These are phyloP conservation scores for Chaetomium olivaceum DNA, from an alignment of 2,329 filamentous ascomycete species.

Conservation along the genomic window DNA sequence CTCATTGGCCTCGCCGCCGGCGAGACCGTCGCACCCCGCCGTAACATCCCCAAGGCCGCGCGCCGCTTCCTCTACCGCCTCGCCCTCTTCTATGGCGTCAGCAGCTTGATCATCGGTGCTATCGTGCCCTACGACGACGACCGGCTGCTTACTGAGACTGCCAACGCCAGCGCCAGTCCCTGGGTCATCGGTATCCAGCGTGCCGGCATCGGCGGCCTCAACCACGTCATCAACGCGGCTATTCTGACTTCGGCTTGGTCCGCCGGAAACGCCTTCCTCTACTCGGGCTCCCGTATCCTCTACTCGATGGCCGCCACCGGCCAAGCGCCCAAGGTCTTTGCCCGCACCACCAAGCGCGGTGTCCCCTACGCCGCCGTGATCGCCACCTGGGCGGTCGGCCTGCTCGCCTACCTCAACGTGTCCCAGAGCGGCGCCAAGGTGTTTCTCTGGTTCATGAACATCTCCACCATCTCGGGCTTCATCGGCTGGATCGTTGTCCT, in stretches of 20 bases:
- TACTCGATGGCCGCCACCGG: slow-evolving; percentile 67
- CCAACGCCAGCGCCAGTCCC: slow-evolving; percentile 61
- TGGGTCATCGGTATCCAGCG: slow-evolving; percentile 68
- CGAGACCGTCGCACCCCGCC: slow-evolving; percentile 63
- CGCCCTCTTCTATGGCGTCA: slow-evolving; percentile 64
- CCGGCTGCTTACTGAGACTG: slow-evolving; percentile 53
- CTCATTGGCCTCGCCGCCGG: slow-evolving; percentile 62
- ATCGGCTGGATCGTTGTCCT: slow-evolving; percentile 62
- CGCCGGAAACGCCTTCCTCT: slow-evolving; percentile 62
- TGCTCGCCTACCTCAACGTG: slow-evolving; percentile 70
- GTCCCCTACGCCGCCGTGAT: slow-evolving; percentile 60
- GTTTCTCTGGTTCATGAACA: slow-evolving; percentile 71
- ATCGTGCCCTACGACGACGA: slow-evolving; percentile 67
- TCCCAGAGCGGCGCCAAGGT: slow-evolving; percentile 62
- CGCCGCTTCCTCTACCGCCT: slow-evolving; percentile 63
- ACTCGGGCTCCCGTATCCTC: slow-evolving; percentile 68
- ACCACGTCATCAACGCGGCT: slow-evolving; percentile 67
- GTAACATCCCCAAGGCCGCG: slow-evolving; percentile 67
- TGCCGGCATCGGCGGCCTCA: slow-evolving; percentile 62
- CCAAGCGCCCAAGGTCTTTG: slow-evolving; percentile 64
- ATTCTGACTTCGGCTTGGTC: slow-evolving; percentile 68
- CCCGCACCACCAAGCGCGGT: slow-evolving; percentile 59
- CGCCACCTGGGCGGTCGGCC: slow-evolving; percentile 58
- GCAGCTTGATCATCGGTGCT: slow-evolving; percentile 61
- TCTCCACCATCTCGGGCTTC: slow-evolving; percentile 63